Evolutionary conservation across 352 stramenopile genomes (phyloP).

Genomic region (Pythium pyrilobum): DNA sequence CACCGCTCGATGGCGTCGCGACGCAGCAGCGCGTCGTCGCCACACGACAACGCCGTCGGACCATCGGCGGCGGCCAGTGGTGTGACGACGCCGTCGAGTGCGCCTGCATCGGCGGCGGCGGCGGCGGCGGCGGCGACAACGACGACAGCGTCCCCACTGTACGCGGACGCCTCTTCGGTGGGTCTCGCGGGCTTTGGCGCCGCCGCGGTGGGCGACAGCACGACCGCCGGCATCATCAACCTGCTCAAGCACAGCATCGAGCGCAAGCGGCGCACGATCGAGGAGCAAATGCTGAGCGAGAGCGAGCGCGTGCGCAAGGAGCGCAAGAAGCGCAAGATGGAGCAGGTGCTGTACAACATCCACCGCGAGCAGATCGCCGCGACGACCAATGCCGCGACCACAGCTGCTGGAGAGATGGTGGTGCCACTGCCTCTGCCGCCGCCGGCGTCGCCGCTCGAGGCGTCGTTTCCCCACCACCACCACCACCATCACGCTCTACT

Average conservation of each 20-base stretch:
- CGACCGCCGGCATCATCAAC: slow-evolving; percentile 37
- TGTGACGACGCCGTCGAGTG: too few species aligned
- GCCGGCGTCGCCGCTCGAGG: too few species aligned
- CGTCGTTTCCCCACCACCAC: too few species aligned
- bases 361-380: slow-evolving; percentile 35
- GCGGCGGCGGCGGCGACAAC: not conserved
- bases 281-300: slow-evolving; percentile 46
- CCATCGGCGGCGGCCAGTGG: too few species aligned
- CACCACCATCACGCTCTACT: not conserved
- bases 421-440: too few species aligned
- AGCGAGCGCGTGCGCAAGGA: slow-evolving; percentile 50
- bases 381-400: not conserved
- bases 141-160: not conserved
- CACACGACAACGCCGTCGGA: too few species aligned
- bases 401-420: not conserved
- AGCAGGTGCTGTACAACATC: slow-evolving; percentile 43
- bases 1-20: slow-evolving; percentile 17
- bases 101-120: not conserved
- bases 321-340: slow-evolving; percentile 58
- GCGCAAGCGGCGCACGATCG: slow-evolving; percentile 36
- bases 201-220: not conserved
- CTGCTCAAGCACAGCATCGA: slow-evolving; percentile 53
- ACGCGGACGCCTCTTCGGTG: not conserved
- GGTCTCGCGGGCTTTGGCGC: too few species aligned
- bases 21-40: not conserved